Percentiles rank a stretch among this genome's conserved stretches.
Conservation (phyloP, 1,284 basidiomycete genomes). For the Trichosporon inkin region DNA sequence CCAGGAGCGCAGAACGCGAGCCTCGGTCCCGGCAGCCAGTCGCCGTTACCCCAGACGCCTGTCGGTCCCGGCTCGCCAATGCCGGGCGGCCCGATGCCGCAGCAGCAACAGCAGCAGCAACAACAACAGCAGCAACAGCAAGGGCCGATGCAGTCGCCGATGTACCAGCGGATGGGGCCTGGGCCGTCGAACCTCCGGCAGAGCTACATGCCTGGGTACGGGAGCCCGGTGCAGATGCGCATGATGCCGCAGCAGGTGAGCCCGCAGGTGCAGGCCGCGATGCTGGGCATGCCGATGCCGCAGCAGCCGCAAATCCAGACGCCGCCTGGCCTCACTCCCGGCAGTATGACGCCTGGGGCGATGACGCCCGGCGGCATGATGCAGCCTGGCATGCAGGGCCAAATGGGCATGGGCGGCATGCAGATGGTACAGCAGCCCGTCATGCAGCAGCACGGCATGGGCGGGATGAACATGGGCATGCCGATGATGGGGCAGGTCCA, state of each 20-base stretch:
- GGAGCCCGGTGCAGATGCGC: constrained; percentile 7
- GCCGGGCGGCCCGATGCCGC: neutral
- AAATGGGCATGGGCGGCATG: neutral
- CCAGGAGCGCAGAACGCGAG: neutral
- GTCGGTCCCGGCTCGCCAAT: neutral
- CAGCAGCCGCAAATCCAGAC: neutral
- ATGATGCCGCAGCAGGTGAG: constrained; percentile 9
- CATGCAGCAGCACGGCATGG: neutral
- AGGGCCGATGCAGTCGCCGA: neutral
- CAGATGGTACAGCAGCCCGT: neutral
- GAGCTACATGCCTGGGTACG: constrained; percentile 8
- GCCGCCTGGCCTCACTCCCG: neutral
- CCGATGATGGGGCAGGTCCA: neutral
- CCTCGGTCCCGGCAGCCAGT: neutral
- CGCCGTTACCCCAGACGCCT: constrained; percentile 2
- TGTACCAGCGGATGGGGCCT: constrained; percentile 3
- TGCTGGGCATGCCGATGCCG: constrained; percentile 7
- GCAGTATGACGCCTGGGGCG: neutral
- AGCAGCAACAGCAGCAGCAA: neutral
- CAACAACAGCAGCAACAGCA: neutral
- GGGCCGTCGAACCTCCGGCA: constrained; percentile 20
- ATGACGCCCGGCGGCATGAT: constrained; percentile 7
- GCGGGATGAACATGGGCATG: neutral
- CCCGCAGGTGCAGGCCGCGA: constrained; percentile 5
- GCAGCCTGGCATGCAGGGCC: neutral